phyloP scores from a whole-genome alignment of 768 basidiomycete genomes.

The Boletus insuetus region DNA sequence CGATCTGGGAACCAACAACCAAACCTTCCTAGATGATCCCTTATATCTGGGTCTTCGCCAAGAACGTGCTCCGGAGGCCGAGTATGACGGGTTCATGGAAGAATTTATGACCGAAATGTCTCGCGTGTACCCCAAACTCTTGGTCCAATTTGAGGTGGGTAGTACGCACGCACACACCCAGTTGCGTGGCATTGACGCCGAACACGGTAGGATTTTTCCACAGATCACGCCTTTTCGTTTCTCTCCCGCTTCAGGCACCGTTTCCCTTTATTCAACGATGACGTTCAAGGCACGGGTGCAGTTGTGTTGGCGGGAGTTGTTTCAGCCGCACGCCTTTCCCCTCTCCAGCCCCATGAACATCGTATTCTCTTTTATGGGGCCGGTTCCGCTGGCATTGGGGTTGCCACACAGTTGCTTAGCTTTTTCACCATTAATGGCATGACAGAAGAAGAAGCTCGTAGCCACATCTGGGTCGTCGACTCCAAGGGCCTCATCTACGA shows the following conservation, averaged over 20 bases:
- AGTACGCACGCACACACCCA: neutral
- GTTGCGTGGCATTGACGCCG: neutral
- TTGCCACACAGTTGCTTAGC: conserved; percentile 83
- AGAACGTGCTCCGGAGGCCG: conserved; percentile 57
- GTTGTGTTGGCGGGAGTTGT: conserved; percentile 89
- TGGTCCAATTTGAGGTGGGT: conserved; percentile 80
- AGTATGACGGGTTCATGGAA: conserved; percentile 84
- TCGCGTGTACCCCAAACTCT: conserved; percentile 68
- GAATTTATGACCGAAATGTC: conserved; percentile 88
- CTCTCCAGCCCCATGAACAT: conserved; percentile 64
- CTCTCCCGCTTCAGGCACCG: conserved; percentile 71
- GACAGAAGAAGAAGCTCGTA: conserved; percentile 71
- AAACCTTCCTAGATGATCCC: conserved; percentile 77
- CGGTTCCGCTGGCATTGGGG: conserved; percentile 89
- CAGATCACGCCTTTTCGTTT: conserved; percentile 87
- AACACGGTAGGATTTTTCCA: conserved; percentile 73
- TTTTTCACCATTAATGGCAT: conserved; percentile 86
- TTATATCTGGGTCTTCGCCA: conserved; percentile 85
- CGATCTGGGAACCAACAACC: conserved; percentile 89
- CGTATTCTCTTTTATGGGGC: conserved; percentile 92
- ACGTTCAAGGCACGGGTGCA: conserved; percentile 89
- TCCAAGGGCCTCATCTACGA: conserved; percentile 84
- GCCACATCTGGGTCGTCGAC: conserved; percentile 79
- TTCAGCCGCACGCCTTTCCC: conserved; percentile 79
- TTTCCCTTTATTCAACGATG: conserved; percentile 86